phyloP scores from a whole-genome alignment of 768 basidiomycete genomes.

The Sarcodon aspratus region DNA sequence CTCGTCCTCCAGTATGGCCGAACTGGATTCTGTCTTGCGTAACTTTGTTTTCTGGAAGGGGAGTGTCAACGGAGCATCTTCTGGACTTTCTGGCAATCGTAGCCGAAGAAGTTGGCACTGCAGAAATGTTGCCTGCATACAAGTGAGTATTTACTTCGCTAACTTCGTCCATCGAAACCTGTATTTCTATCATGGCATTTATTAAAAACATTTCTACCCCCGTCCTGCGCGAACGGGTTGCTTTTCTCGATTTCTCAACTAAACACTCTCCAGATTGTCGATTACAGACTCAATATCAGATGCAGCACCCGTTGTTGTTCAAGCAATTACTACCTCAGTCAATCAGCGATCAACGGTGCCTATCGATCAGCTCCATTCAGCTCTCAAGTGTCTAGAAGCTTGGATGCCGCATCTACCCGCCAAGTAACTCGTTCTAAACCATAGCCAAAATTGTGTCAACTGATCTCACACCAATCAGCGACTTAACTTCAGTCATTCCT shows the following conservation, averaged over 20 bases:
- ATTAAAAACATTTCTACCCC: too few relatives aligned
- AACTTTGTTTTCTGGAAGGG: constrained; percentile 45
- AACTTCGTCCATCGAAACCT: background rate
- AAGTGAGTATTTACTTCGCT: constrained; percentile 37
- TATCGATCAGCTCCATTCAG: constrained; percentile 47
- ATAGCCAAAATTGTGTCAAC: background rate
- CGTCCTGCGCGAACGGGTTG: too few relatives aligned
- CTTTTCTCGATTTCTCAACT: background rate
- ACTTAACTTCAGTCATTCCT: constrained; percentile 58
- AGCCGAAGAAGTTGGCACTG: constrained; percentile 70
- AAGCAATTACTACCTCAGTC: constrained; percentile 53
- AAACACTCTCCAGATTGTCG: constrained; percentile 31
- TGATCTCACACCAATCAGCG: constrained; percentile 25
- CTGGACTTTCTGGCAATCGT: constrained; percentile 76
- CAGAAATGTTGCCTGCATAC: constrained; percentile 62
- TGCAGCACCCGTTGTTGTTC: constrained; percentile 60
- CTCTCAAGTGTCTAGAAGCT: constrained; percentile 70
- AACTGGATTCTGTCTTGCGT: constrained; percentile 66
- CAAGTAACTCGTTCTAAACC: constrained; percentile 33
- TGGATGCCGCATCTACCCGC: constrained; percentile 69
- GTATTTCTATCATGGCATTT: too few relatives aligned
- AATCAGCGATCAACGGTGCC: constrained; percentile 18
- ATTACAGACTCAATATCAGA: constrained; percentile 56
- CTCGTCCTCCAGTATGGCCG: constrained; percentile 52
- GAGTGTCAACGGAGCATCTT: constrained; percentile 45